Percentiles rank a stretch among this genome's conserved stretches.
phyloP scores from a whole-genome alignment of 1,139 yeast genomes.

The Lodderomyces margitis region DNA sequence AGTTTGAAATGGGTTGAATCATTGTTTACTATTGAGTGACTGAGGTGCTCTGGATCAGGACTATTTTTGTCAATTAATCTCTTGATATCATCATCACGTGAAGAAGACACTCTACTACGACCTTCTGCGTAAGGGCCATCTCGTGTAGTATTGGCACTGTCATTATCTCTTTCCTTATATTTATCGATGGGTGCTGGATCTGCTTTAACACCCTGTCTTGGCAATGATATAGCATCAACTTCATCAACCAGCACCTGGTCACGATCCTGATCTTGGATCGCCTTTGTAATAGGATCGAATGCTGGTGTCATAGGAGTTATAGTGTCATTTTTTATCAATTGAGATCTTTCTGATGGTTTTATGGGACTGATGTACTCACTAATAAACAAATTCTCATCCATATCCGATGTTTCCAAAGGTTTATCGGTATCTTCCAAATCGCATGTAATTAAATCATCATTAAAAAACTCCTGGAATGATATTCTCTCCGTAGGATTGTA shows the following conservation, averaged over 20 bases:
- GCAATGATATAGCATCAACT: background rate
- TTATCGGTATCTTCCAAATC: slow-evolving; percentile 49
- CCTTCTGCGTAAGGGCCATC: slow-evolving; percentile 12
- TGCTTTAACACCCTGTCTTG: background rate
- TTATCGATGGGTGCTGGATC: background rate
- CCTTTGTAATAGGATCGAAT: background rate
- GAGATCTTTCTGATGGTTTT: slow-evolving; percentile 19
- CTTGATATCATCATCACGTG: slow-evolving; percentile 46
- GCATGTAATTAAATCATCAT: slow-evolving; percentile 51
- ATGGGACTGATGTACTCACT: slow-evolving; percentile 67
- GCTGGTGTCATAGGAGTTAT: background rate
- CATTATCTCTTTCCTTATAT: background rate
- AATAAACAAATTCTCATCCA: slow-evolving; percentile 77
- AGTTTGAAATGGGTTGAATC: slow-evolving; percentile 15
- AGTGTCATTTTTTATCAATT: slow-evolving; percentile 13
- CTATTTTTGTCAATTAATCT: slow-evolving; percentile 41
- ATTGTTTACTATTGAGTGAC: slow-evolving; percentile 19
- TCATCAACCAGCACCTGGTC: background rate
- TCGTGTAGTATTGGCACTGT: background rate
- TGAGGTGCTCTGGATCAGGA: slow-evolving; percentile 38
- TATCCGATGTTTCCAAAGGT: slow-evolving; percentile 66
- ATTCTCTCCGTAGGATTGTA: slow-evolving; percentile 86
- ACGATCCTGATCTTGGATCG: background rate
- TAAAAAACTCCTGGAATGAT: slow-evolving; percentile 84
- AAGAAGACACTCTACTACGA: slow-evolving; percentile 14